Evolutionary conservation across 2,329 filamentous ascomycete species (phyloP), one percentile per base, ranked within the genome.

Genomic region (Venturia nashicola): DNA sequence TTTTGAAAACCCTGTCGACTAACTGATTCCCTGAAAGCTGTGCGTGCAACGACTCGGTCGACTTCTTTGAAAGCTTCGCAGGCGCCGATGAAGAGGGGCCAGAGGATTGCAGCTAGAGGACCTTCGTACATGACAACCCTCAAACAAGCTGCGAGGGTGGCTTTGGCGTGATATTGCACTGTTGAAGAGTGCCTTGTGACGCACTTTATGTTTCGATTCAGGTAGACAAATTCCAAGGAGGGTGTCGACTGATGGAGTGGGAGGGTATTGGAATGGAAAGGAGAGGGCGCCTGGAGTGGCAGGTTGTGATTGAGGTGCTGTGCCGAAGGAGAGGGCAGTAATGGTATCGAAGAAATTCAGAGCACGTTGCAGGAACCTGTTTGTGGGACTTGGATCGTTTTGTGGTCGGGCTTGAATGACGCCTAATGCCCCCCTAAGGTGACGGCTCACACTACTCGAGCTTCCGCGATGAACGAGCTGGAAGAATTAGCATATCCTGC

Each of bases 121-220:
- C 59, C 59, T 20, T 61, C 59, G n/a, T 43, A 61, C 59, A 61
- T 61, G 42, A 61, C 59, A 1, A 61, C 59, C 12, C 59, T 11
- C 5, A 61, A 7, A 43, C 59, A 61, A 42, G 59, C 59, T 7
- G 59, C 59, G 1, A 61, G 36, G 2, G 59, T 46, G 14, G 39
- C 59, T 43, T 61, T 61, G n/a, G 36, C 39, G 27, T 61, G 59
- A 11, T 61, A 61, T 46, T 61, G 59, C 9, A 61, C 59, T 8
- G 42, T 42, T 32, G 59, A 61, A 6, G 59, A 61, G 5, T 9
- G 14, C 3, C 59, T 36, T n/a, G 59, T 3, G 2, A 43, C 16
- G 16, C 14, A 40, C 8, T 61, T 42, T 7, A 61, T 61, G n/a
- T 61, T 61, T 27, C 59, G 59, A 23, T 61, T 27, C 4, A 61